phyloP scores from a whole-genome alignment of 306 rosid genomes.

The Benincasa hispida region DNA sequence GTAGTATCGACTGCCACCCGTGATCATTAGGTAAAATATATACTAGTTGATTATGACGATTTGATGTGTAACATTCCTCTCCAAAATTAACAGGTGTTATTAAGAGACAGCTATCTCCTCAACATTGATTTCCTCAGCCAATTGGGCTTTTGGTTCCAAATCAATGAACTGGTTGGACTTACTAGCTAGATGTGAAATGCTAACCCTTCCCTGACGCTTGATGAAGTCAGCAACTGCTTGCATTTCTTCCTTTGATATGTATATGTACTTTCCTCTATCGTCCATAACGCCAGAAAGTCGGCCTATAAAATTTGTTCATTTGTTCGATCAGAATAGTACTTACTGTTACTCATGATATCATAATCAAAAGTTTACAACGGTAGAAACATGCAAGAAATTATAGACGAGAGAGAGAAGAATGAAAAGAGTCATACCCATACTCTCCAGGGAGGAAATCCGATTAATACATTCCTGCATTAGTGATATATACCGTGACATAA shows the following conservation, averaged over 20 bases:
- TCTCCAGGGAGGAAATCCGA: conserved; percentile 72
- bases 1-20: not conserved
- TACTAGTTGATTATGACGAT: not conserved
- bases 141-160: conserved; percentile 72
- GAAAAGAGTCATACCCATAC: conserved; percentile 45
- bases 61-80: conserved; percentile 5
- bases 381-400: not conserved
- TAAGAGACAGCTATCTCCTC: conserved; percentile 59
- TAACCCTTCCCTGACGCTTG: conserved; percentile 81
- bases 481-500: conserved; percentile 2
- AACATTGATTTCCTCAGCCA: conserved; percentile 36
- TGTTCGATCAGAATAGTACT: not conserved
- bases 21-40: not conserved
- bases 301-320: not conserved
- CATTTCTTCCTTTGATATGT: conserved; percentile 92
- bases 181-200: conserved; percentile 90
- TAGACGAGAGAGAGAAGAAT: not conserved
- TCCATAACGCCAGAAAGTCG: conserved; percentile 93
- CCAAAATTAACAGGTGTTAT: conserved; percentile 2
- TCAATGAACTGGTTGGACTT: conserved; percentile 98
- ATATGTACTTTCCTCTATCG: conserved; percentile 87
- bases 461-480: conserved; percentile 82
- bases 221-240: conserved; percentile 89
- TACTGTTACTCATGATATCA: not conserved
- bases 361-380: not conserved